These are phyloP conservation scores for Asterionellopsis glacialis DNA, from an alignment of 108 stramenopile genomes.

Conservation along the genomic window DNA sequence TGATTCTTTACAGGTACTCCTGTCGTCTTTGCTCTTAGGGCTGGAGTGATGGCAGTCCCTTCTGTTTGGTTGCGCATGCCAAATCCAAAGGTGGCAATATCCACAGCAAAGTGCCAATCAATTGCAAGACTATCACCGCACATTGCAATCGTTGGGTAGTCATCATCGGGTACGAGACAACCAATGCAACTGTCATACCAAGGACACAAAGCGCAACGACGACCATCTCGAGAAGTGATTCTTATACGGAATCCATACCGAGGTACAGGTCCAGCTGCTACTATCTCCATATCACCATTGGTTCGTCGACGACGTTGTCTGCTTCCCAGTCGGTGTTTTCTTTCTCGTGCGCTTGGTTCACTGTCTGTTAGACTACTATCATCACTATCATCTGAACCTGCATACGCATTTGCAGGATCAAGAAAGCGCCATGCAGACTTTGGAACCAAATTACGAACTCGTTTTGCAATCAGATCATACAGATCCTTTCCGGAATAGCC, in stretches of 20 bases:
- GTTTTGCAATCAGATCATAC: slow-evolving; percentile 66
- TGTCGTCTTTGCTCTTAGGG: slow-evolving; percentile 3
- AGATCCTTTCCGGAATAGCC: slow-evolving; percentile 67
- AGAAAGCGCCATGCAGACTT: slow-evolving; percentile 31
- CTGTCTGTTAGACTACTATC: slow-evolving; percentile 9
- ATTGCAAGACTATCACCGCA: slow-evolving; percentile 81
- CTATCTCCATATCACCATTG: slow-evolving; percentile 62
- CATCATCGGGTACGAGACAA: slow-evolving; percentile 81
- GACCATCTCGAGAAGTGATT: slow-evolving; percentile 70
- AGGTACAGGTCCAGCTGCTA: slow-evolving; percentile 71
- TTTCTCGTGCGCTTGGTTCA: slow-evolving; percentile 8
- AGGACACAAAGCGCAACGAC: slow-evolving; percentile 68
- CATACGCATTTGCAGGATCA: slow-evolving; percentile 5
- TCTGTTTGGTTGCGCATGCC: slow-evolving; percentile 39
- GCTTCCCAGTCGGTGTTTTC: slow-evolving; percentile 13
- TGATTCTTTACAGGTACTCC: slow-evolving; percentile 58
- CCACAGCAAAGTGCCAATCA: slow-evolving; percentile 87
- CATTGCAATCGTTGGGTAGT: slow-evolving; percentile 61
- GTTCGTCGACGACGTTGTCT: slow-evolving; percentile 49
- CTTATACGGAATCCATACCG: slow-evolving; percentile 81
- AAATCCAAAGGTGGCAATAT: slow-evolving; percentile 72
- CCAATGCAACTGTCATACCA: slow-evolving; percentile 89
- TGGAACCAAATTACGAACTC: slow-evolving; percentile 60
- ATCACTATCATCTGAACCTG: slow-evolving; percentile 1
- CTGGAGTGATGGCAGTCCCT: slow-evolving; percentile 21